A percentile compares a stretch with the other conserved stretches of the same genome.
Evolutionary conservation across 1,284 basidiomycete species (phyloP).

Genomic region (Austroboletus rostrupii): DNA sequence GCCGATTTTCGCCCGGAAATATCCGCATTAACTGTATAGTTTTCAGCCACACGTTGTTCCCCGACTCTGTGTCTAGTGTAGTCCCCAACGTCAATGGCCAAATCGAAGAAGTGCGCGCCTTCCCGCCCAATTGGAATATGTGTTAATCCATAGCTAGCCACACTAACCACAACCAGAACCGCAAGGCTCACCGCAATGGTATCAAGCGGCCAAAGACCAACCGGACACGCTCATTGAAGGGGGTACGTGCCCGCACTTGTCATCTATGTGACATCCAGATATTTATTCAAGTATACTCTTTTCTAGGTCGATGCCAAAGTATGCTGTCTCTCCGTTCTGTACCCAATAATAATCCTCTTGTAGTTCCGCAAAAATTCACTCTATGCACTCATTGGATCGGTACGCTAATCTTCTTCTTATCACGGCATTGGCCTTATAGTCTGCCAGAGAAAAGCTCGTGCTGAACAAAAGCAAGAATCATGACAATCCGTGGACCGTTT

Average conservation of each 20-base stretch:
- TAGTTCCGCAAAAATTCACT: slow-evolving; percentile 87
- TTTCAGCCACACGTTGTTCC: too few relatives aligned
- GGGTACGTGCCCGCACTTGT: slow-evolving; percentile 57
- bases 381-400: slow-evolving; percentile 75
- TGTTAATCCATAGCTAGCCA: slow-evolving; percentile 45
- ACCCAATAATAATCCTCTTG: slow-evolving; percentile 7
- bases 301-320: slow-evolving; percentile 83
- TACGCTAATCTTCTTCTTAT: slow-evolving; percentile 39
- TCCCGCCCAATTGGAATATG: background rate
- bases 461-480: slow-evolving; percentile 51
- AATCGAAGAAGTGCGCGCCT: slow-evolving; percentile 70
- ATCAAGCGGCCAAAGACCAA: slow-evolving; percentile 80
- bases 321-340: slow-evolving; percentile 20
- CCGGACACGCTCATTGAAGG: slow-evolving; percentile 83
- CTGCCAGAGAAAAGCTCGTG: slow-evolving; percentile 59
- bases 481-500: slow-evolving; percentile 33
- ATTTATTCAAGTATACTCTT: slow-evolving; percentile 4
- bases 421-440: slow-evolving; percentile 1
- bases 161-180: slow-evolving; percentile 91
- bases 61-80: slow-evolving; percentile 1
- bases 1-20: slow-evolving; percentile 14
- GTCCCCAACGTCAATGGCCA: slow-evolving; percentile 60
- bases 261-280: slow-evolving; percentile 1
- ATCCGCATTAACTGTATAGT: background rate
- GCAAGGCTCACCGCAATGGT: slow-evolving; percentile 96